These are phyloP conservation scores for Aspergillus pseudotamarii DNA, from an alignment of 2,329 filamentous ascomycete species.

Conservation along the genomic window DNA sequence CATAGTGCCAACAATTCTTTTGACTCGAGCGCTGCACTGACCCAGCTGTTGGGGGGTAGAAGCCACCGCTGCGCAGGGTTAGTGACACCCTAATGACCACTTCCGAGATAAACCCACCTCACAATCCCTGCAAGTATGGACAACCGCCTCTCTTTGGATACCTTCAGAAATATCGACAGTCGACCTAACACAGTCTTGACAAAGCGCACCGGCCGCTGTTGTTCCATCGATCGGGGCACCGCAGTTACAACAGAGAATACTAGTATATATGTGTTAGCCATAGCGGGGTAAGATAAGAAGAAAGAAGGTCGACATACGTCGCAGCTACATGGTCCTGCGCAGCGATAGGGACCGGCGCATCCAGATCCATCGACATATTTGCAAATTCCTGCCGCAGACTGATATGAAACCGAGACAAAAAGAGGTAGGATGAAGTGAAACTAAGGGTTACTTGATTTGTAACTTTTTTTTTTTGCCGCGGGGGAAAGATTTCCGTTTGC, in stretches of 20 bases:
- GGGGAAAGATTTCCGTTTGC: conserved; percentile 29
- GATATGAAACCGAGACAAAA: neutral
- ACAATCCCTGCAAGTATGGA: conserved; percentile 93
- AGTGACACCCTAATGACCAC: neutral
- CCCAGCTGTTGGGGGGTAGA: conserved; percentile 82
- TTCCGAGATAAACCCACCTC: conserved; percentile 49
- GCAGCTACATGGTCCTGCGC: conserved; percentile 49
- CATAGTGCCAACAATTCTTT: conserved; percentile 91
- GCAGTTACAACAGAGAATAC: conserved; percentile 98
- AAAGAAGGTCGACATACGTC: conserved; percentile 50
- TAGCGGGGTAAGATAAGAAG: conserved; percentile 8
- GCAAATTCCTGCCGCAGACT: neutral
- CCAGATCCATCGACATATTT: conserved; percentile 57
- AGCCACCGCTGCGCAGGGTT: conserved; percentile 66
- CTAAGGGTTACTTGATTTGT: conserved; percentile 20
- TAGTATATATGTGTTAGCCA: conserved; percentile 36
- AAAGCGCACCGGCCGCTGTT: conserved; percentile 80
- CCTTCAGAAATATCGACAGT: conserved; percentile 91
- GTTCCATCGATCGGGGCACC: conserved; percentile 95
- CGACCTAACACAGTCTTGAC: conserved; percentile 93
- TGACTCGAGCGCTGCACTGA: conserved; percentile 81
- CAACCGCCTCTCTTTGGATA: conserved; percentile 84
- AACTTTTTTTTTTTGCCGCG: conserved; percentile 29
- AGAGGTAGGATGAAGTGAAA: neutral
- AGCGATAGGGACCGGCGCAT: conserved; percentile 56